Conservation (phyloP, 2,329 filamentous ascomycete genomes). For the Ceratocystis cubensis region DNA sequence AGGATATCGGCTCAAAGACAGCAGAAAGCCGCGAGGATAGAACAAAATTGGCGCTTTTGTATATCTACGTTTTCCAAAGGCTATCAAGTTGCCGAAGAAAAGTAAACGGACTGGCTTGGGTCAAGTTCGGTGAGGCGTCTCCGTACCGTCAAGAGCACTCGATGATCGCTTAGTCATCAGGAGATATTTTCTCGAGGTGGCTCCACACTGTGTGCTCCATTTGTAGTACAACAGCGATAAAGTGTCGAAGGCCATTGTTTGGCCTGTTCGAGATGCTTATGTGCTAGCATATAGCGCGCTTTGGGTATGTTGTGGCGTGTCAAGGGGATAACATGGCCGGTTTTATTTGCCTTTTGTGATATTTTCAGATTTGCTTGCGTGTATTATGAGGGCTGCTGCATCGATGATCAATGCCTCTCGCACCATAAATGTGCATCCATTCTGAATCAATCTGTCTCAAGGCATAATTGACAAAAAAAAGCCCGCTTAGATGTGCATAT, state of each 20-base stretch:
- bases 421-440: constrained; percentile 3
- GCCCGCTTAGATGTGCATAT: not conserved
- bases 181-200: not conserved
- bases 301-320: not conserved
- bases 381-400: not conserved
- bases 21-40: not conserved
- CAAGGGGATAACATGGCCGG: not conserved
- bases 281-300: not conserved
- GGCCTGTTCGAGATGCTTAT: constrained; percentile 1
- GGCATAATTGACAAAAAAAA: not conserved
- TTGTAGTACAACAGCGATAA: not conserved
- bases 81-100: not conserved
- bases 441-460: not conserved
- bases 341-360: not conserved
- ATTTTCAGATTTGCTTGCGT: not conserved
- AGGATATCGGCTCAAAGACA: not conserved
- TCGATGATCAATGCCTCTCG: not conserved
- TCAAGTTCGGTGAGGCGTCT: constrained; percentile 7
- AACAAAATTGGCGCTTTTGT: not conserved
- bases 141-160: not conserved
- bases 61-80: not conserved
- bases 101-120: constrained; percentile 1
- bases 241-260: not conserved
- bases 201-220: constrained; percentile 1
- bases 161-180: not conserved